Conservation (phyloP, 2,329 filamentous ascomycete species). For the Exserohilum turcica region DNA sequence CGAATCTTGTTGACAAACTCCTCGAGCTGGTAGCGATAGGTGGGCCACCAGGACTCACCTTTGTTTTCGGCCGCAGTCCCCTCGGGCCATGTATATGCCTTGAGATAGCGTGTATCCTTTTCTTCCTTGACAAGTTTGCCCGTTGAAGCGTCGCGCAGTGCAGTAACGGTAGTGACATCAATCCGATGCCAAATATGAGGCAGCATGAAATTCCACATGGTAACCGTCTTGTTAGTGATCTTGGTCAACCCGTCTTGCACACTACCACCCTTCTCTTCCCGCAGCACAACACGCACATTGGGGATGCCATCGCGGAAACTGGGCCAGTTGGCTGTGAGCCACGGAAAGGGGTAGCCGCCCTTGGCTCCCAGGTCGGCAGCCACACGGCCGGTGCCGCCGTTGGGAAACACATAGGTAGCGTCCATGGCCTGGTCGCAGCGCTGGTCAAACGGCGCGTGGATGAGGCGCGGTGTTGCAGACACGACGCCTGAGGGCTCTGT, state of each 20-base stretch:
- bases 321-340: constrained; percentile 29
- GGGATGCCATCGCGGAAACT: constrained; percentile 14
- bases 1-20: constrained; percentile 44
- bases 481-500: constrained; percentile 34
- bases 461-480: constrained; percentile 16
- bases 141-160: constrained; percentile 1
- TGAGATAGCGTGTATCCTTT: constrained; percentile 17
- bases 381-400: constrained; percentile 24
- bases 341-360: constrained; percentile 27
- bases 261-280: constrained; percentile 9
- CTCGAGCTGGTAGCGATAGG: constrained; percentile 46
- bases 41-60: constrained; percentile 40
- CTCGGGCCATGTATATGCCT: constrained; percentile 39
- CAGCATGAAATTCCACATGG: constrained; percentile 26
- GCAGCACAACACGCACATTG: constrained; percentile 17
- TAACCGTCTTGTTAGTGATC: constrained; percentile 15
- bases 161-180: constrained; percentile 17
- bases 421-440: constrained; percentile 27
- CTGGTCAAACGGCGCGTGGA: constrained; percentile 18
- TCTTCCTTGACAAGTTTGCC: constrained; percentile 15
- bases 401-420: constrained; percentile 30
- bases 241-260: constrained; percentile 12
- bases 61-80: constrained; percentile 27
- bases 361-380: constrained; percentile 19
- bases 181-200: constrained; percentile 31